Base-by-base conservation (phyloP, 78 protist genomes). In the Chrysochromulina tobinii region DNA sequence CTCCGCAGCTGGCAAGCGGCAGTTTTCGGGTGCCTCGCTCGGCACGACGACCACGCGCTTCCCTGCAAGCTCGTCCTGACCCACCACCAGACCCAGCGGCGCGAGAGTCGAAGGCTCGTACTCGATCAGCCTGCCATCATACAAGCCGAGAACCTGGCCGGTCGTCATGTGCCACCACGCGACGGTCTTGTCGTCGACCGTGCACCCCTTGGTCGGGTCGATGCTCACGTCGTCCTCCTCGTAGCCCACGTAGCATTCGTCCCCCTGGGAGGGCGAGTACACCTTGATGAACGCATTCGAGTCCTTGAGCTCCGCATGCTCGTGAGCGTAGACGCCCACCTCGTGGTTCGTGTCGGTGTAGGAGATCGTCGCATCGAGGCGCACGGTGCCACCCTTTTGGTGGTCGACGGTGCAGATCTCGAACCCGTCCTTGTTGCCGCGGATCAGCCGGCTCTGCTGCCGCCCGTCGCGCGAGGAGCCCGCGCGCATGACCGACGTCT, bases 301-400 rank as follows among this genome's bases (percentile, higher is more conserved):
- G 75, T 21, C 55, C 55, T 18, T 9, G 54, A 59, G 23, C 89
- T 84, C 69, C 48, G 18, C 89, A 9, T 84, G 68, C 53, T 84
- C 66, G 89, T 85, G 89, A 57, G 72, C 89, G 89, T 61, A 85
- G 55, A 85, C 89, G 55, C 89, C 89, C 21, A 85, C 58, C 89
- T 85, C 89, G 75, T 85, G 89, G 55, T 7, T 14, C 54, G 66
- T 20, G 73, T 58, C 73, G 18, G 48, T 84, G 73, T 59, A 59
- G 50, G 75, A 48, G 69, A 85, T 61, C 61, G 58, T 27, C 61
- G 89, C 69, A 51, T 84, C 89, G 27, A 84, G 68, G 23, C 89
- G 89, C 73, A 84, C 89, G 21, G 89, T 11, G n/a, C 89, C 89
- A 11, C 55, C 69, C 25, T 58, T 18, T 18, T 9, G 25, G 69